phyloP scores from a whole-genome alignment of 768 basidiomycete species.

The Lentinula sp. region DNA sequence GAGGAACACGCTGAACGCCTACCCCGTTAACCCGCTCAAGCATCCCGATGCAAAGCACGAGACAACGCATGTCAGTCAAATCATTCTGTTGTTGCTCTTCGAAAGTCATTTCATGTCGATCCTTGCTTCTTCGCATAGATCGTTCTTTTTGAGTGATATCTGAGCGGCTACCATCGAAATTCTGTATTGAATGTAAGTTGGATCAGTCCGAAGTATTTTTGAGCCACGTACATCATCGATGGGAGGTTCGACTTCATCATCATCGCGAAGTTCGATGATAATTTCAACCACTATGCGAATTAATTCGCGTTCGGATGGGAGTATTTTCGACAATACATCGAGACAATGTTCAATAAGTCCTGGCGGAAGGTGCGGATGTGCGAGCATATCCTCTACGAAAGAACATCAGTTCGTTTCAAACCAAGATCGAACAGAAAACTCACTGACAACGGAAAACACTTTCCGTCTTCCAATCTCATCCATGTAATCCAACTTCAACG shows the following conservation, averaged over 20 bases:
- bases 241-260: slow-evolving; percentile 30
- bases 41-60: slow-evolving; percentile 80
- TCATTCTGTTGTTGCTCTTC: slow-evolving; percentile 66
- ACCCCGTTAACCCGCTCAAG: slow-evolving; percentile 90
- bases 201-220: background rate
- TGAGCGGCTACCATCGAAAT: slow-evolving; percentile 17
- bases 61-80: slow-evolving; percentile 72
- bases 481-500: slow-evolving; percentile 81
- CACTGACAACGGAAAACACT: slow-evolving; percentile 84
- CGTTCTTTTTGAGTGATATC: slow-evolving; percentile 25
- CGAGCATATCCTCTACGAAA: slow-evolving; percentile 75
- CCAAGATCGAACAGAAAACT: slow-evolving; percentile 25
- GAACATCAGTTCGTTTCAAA: background rate
- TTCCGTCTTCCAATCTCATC: slow-evolving; percentile 94
- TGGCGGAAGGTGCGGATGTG: slow-evolving; percentile 75
- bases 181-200: background rate
- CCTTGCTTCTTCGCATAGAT: slow-evolving; percentile 26
- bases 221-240: slow-evolving; percentile 12
- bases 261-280: slow-evolving; percentile 68
- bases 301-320: slow-evolving; percentile 79
- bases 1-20: slow-evolving; percentile 23
- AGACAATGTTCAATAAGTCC: slow-evolving; percentile 73
- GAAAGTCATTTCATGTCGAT: slow-evolving; percentile 55
- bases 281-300: slow-evolving; percentile 87
- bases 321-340: slow-evolving; percentile 80